These are phyloP conservation scores for Scopulariopsis brevicaulis DNA, from an alignment of 2,329 filamentous ascomycete genomes.

Conservation along the genomic window DNA sequence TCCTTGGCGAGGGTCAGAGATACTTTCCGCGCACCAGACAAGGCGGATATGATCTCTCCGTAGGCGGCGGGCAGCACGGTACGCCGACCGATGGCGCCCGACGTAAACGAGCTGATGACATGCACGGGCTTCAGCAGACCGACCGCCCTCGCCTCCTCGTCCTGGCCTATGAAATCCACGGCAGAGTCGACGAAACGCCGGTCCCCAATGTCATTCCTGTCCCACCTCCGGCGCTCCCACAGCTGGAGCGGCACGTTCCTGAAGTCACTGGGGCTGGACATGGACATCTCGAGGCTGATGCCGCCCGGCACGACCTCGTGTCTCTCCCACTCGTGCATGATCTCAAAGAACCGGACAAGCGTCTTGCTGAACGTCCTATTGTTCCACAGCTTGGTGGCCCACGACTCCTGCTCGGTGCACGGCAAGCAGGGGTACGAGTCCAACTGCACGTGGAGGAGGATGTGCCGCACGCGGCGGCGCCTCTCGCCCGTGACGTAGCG, in stretches of 20 bases:
- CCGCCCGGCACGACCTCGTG: slow-evolving; percentile 9
- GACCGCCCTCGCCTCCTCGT: slow-evolving; percentile 53
- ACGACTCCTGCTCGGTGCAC: slow-evolving; percentile 7
- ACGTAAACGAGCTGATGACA: slow-evolving; percentile 9
- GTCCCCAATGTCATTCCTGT: slow-evolving; percentile 11
- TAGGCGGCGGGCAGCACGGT: slow-evolving; percentile 10
- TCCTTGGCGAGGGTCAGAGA: slow-evolving; percentile 10
- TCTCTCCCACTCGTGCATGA: slow-evolving; percentile 9
- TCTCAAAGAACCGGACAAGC: slow-evolving; percentile 3
- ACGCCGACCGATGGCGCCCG: slow-evolving; percentile 8
- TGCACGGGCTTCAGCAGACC: slow-evolving; percentile 37
- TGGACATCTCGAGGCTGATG: slow-evolving; percentile 8
- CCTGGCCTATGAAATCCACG: slow-evolving; percentile 48
- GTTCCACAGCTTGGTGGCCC: slow-evolving; percentile 7
- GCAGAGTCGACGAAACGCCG: slow-evolving; percentile 35
- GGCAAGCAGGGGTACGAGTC: slow-evolving; percentile 5
- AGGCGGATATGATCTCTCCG: slow-evolving; percentile 10
- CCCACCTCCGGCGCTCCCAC: slow-evolving; percentile 11
- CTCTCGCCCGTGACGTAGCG: slow-evolving; percentile 1
- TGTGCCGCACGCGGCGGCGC: slow-evolving; percentile 3
- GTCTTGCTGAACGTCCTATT: slow-evolving; percentile 6
- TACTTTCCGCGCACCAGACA: slow-evolving; percentile 8
- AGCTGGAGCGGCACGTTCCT: slow-evolving; percentile 9
- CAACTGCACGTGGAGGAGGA: slow-evolving; percentile 6
- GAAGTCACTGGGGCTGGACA: slow-evolving; percentile 11